Evolutionary conservation across 352 stramenopile genomes (phyloP).

Genomic region (Blastocystis sp.): DNA sequence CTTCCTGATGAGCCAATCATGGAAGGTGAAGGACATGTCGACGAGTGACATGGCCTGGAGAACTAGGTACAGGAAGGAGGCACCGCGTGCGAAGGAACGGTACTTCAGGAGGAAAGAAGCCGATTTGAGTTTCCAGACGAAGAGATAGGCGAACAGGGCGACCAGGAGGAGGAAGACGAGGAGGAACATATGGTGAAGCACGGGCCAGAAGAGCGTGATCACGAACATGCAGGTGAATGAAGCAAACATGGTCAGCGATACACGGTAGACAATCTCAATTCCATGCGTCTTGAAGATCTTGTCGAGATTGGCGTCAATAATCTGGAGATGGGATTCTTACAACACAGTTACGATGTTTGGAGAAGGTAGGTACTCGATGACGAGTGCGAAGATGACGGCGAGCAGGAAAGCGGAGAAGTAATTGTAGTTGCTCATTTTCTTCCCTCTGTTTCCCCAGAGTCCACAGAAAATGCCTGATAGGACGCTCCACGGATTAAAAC

Average conservation of each 20-base stretch:
- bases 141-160: background rate
- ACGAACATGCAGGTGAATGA: background rate
- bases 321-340: background rate
- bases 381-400: background rate
- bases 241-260: background rate
- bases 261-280: slow-evolving; percentile 1
- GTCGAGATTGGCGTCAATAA: background rate
- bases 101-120: background rate
- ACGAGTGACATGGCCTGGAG: background rate
- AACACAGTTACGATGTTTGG: background rate
- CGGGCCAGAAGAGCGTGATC: background rate
- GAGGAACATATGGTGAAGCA: background rate
- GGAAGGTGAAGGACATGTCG: background rate
- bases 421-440: slow-evolving; percentile 17
- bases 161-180: background rate
- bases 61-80: background rate
- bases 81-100: background rate
- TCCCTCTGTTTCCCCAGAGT: slow-evolving; percentile 1
- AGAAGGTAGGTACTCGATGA: background rate
- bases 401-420: background rate
- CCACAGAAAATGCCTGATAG: background rate
- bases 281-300: background rate
- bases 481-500: background rate
- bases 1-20: background rate
- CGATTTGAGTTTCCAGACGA: background rate